Evolutionary conservation across 2,329 filamentous ascomycete species (phyloP).

Genomic region (Madurella mycetomatis): DNA sequence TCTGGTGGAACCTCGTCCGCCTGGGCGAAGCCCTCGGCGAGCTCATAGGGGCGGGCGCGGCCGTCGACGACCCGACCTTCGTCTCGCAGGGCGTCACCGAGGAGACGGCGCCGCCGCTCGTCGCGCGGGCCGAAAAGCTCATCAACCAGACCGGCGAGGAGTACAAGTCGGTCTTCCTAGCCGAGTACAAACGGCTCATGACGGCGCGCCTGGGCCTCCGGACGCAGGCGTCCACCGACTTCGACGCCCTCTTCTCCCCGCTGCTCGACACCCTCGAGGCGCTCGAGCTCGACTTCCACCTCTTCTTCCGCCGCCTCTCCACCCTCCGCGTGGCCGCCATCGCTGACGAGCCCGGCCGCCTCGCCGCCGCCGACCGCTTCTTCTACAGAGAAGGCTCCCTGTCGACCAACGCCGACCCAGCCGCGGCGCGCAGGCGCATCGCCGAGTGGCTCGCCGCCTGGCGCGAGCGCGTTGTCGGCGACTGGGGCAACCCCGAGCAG

Average conservation of each 20-base stretch:
- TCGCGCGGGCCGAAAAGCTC: conserved; percentile 75
- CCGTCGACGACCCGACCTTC: conserved; percentile 69
- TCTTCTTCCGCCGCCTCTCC: conserved; percentile 82
- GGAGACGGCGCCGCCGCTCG: conserved; percentile 61
- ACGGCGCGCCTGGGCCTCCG: conserved; percentile 71
- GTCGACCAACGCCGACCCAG: conserved; percentile 51
- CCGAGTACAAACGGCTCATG: conserved; percentile 89
- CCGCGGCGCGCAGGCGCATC: conserved; percentile 61
- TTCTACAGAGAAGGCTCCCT: conserved; percentile 72
- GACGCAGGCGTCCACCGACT: conserved; percentile 65
- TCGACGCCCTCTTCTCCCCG: conserved; percentile 75
- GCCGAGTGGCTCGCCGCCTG: conserved; percentile 79
- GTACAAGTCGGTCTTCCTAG: conserved; percentile 79
- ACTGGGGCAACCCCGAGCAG: conserved; percentile 42
- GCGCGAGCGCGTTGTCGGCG: conserved; percentile 65
- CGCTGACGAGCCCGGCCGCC: conserved; percentile 58
- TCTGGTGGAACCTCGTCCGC: conserved; percentile 97
- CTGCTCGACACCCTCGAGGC: conserved; percentile 76
- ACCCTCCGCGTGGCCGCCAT: conserved; percentile 58
- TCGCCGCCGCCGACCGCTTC: conserved; percentile 65
- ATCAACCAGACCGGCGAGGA: conserved; percentile 81
- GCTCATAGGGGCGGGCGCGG: conserved; percentile 70
- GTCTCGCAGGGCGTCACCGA: conserved; percentile 65
- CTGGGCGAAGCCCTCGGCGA: conserved; percentile 87
- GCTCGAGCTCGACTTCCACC: conserved; percentile 85